Evolutionary conservation across 2,329 filamentous ascomycete genomes (phyloP), one percentile per base, ranked within the genome.

Genomic region (Diaporthe sp.): DNA sequence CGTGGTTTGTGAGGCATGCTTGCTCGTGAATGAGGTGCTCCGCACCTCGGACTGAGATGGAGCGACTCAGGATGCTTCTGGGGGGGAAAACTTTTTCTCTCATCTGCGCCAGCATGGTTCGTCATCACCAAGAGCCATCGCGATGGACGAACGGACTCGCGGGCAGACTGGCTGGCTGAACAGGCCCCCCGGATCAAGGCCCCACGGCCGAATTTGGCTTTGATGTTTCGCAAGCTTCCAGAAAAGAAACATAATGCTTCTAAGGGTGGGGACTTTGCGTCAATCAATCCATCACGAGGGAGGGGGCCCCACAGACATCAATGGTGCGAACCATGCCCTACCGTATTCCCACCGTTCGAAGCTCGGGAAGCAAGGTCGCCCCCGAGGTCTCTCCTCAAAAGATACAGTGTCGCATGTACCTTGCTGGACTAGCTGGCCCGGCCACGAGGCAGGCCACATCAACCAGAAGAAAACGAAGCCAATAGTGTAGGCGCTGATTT

Each of bases 201-300:
- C 68, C 68, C 68, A 72, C 42, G 68, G 51, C 47, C 47, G 65
- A n/a, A 70, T 63, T 60, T 72, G 53, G 53, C 71, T 51, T n/a
- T 61, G 65, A 71, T 51, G 75, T 76, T 74, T 74, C 75, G 72
- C 65, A 74, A 74, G 75, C 75, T 76, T 76, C 75, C 71, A 76
- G 75, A 76, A 76, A 73, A 71, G 44, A 74, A 71, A 39, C 60
- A 74, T 60, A 55, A 55, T 60, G 44, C 72, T 76, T 74, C 75
- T 22, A 71, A 74, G 15, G 53, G 75, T 76, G 75, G 75, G 42
- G 34, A 39, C n/a, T 63, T 25, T 72, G 55, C 57, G 25, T 75
- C 57, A 76, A 58, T 65, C 51, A 68, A 68, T 61, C 53, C 74
- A 68, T 51, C 61, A 49, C 74, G 44, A 65, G 58, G 58, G 57